Evolutionary conservation across 208 protist species (phyloP), one percentile per base, ranked within the genome.

Genomic region (Leishmania mexicana): DNA sequence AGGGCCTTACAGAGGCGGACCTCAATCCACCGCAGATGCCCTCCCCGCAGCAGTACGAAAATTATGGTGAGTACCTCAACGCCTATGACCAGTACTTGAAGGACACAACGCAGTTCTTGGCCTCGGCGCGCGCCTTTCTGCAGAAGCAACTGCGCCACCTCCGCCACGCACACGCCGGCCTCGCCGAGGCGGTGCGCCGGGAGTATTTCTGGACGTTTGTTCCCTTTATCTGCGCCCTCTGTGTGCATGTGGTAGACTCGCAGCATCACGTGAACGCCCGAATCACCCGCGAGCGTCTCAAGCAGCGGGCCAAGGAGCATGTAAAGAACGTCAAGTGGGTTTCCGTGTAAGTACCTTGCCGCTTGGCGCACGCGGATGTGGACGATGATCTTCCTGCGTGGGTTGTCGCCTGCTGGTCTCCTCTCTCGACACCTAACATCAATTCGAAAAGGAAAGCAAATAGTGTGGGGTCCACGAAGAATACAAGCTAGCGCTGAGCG

Each of bases 201-300:
- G 91, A 93, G 76, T 93, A 91, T 58, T 47, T 90, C 17, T 83
- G 81, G 83, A 90, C 87, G 13, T 91, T 93, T 84, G 38, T 93
- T 11, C 92, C 89, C 0, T 74, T 93, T 7, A 45, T 89, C 0
- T 81, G 88, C 53, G 58, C 82, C 47, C 76, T 92, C 40, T 80
- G 78, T 13, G 57, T 95, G 10, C 92, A 91, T 53, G 84, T 95
- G 67, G 62, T 83, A 3, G 92, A 95, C 70, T 75, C 84, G 60
- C 84, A 70, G n/a, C 84, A 95, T 74, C 84, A 87, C 45, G 81
- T 40, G 31, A 89, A 79, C 65, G 92, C 92, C 17, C 78, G 80
- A 42, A 65, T 85, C 47, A 89, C 88, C 11, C 89, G 91, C 57
- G 62, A 80, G 17, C 54, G 84, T 11, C 75, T 91, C 1, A 91